Evolutionary conservation across 352 stramenopile species (phyloP), one percentile per base, ranked within the genome.

Genomic region (Lagenidium sp.): DNA sequence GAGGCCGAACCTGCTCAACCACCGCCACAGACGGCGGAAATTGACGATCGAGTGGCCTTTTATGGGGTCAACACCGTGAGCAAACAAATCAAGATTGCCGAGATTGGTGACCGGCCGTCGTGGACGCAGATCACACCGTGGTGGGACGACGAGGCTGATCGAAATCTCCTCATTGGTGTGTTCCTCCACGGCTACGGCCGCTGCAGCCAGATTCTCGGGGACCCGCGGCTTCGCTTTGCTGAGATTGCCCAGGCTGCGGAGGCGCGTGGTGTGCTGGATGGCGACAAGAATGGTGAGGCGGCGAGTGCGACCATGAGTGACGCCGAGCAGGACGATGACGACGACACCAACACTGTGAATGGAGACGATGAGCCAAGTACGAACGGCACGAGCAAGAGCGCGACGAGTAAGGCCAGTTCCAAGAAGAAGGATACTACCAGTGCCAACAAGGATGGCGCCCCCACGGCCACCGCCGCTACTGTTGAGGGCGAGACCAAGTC

Each of bases 101-200:
- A 85, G 26, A 60, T 86, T 12, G 63, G 8, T 8, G 82, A 94
- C 28, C 66, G 82, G n/a, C 82, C 82, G 15, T 50, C 50, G 37
- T 94, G 82, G 82, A 77, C 79, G 0, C 61, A 80, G 50, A 90
- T 94, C 41, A 94, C 82, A 10, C 68, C 69, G 12, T 94, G 82
- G 82, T 94, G 82, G 82, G 80, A 91, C 37, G 63, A 80, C 26
- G 63, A 87, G 18, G 77, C 79, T 0, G 82, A 94, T 35, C 67
- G 80, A 22, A 85, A 76, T 48, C 50, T 94, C 48, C 54, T 91
- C 18, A 74, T 85, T 24, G 82, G 82, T 19, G 79, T 94, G 16
- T 94, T 91, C 37, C 54, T 94, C 11, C 82, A 91, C 19, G 82
- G 82, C 24, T 94, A 94, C 32, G 82, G 82, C 8, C 82, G 82